These are phyloP conservation scores for Posidonia oceanica DNA, from an alignment of 116 monocot species.

Conservation along the genomic window DNA sequence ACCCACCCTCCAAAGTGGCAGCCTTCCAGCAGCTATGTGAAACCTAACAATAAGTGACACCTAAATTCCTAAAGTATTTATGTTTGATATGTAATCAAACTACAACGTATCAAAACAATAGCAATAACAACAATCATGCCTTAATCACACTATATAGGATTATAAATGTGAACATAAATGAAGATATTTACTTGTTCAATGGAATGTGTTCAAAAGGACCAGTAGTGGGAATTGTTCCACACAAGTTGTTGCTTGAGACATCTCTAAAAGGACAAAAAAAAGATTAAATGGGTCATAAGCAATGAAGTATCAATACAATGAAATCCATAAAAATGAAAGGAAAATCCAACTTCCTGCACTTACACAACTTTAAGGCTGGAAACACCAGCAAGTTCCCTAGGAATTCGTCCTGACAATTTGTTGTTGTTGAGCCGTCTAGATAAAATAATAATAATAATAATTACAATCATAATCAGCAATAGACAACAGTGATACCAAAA, in stretches of 20 bases:
- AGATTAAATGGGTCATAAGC: background rate
- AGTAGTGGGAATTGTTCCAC: constrained; percentile 92
- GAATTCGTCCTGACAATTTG: constrained; percentile 63
- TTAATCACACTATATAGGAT: background rate
- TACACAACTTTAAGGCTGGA: constrained; percentile 90
- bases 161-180: background rate
- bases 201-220: constrained; percentile 95
- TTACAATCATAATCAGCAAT: background rate
- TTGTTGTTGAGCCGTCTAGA: constrained; percentile 80
- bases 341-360: constrained; percentile 20
- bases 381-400: constrained; percentile 66
- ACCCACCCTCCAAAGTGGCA: no score
- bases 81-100: no score
- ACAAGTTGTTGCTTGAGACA: constrained; percentile 59
- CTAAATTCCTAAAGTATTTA: no score
- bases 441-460: background rate
- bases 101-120: no score
- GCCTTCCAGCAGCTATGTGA: no score
- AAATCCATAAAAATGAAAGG: background rate
- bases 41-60: no score
- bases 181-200: constrained; percentile 63
- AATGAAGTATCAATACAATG: background rate
- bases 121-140: no score
- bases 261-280: background rate
- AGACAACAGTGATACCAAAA: background rate